Base-by-base conservation (phyloP, 148 eudicot genomes). In the Salicornia ramosissima region DNA sequence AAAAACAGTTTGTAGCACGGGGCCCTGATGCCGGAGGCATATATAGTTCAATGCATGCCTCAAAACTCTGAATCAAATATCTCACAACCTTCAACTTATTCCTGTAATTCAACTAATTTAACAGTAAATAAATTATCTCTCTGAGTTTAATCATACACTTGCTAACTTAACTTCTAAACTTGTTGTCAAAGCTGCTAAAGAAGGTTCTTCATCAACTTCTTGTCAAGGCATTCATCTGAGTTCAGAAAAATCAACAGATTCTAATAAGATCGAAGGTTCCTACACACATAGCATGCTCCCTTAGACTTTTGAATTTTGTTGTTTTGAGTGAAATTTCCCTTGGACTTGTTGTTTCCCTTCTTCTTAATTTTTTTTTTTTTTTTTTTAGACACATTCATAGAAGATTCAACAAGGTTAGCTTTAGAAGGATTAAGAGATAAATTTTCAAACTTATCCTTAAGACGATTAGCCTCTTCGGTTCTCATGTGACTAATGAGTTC, bases 1-100 rank as follows among this genome's bases (percentile, higher is more conserved):
- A 70, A 70, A 45, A 18, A 10, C 18, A 58, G 54, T 29, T 70
- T 25, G 49, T 58, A 58, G 65, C 65, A 4, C 59, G 74, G 74
- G 65, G 74, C 1, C 13, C n/a, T 7, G 66, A 70, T 13, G 65
- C 63, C 0, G 66, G 56, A 19, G n/a, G n/a, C n/a, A n/a, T 70
- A 66, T 54, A n/a, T 70, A 15, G 65, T 59, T 6, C 30, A 50
- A 16, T 70, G 74, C 29, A 16, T 46, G 13, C 57, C 74, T 2
- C 56, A 33, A 45, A 49, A 70, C 4, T 9, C 74, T 2, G 3
- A 28, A 1, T 1, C 19, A 7, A 21, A 69, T 45, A 52, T n/a
- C 6, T 28, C 42, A 18, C 16, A 57, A 7, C 67, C 67, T 46
- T 13, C 45, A 29, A 29, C n/a, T 30, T 24, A 47, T 13, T 6